Evolutionary conservation across 163 green algal genomes (phyloP).

Genomic region (Volvox carteri): DNA sequence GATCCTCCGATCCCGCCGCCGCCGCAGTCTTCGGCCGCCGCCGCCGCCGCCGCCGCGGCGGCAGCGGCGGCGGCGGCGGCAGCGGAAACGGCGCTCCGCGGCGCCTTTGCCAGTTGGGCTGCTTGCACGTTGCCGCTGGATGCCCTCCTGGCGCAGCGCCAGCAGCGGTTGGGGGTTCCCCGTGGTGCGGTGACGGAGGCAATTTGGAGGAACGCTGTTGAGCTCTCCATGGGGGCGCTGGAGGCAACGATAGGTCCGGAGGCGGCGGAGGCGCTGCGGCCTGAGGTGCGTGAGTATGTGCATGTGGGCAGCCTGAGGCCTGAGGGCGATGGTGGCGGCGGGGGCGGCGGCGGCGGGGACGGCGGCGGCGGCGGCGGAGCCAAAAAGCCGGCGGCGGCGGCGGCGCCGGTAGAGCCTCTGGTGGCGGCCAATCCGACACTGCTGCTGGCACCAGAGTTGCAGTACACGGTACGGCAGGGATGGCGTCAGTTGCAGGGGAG

Average conservation of each 20-base stretch:
- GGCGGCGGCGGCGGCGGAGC: neutral
- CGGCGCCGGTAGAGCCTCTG: too few relatives aligned
- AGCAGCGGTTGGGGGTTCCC: neutral
- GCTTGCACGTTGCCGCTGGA: constrained; percentile 24
- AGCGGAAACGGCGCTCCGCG: constrained; percentile 7
- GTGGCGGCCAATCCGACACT: constrained; percentile 29
- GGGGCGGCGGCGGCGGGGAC: neutral
- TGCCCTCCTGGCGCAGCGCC: constrained; percentile 19
- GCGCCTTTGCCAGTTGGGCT: constrained; percentile 35
- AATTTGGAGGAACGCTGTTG: neutral
- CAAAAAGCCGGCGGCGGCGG: neutral
- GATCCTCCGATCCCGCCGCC: neutral
- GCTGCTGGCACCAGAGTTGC: constrained; percentile 44
- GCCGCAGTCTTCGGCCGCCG: neutral
- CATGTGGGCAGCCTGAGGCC: constrained; percentile 39
- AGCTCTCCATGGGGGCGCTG: constrained; percentile 44
- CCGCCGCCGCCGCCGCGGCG: constrained; percentile 7
- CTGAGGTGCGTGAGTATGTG: constrained; percentile 48
- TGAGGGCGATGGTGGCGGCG: neutral
- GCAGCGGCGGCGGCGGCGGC: neutral
- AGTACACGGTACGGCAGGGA: constrained; percentile 47
- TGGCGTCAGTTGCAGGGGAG: too few relatives aligned
- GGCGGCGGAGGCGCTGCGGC: constrained; percentile 3
- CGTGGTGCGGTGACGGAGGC: neutral
- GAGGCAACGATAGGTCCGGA: neutral